Conservation (phyloP, 2,329 filamentous ascomycete genomes). For the Reticulascus tulasneorum region DNA sequence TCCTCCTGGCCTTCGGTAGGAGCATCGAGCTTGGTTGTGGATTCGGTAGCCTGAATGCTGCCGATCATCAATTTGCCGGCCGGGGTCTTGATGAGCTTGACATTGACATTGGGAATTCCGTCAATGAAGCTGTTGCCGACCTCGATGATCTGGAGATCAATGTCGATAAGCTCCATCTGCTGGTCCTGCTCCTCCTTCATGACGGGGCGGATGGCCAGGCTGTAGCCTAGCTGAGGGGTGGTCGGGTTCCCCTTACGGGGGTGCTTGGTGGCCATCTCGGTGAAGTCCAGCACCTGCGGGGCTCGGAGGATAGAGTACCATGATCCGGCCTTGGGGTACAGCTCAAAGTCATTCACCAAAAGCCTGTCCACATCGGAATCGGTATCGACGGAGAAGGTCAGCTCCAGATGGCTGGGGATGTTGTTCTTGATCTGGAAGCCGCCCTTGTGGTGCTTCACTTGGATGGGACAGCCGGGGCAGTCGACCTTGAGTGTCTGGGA, state of each 20-base stretch:
- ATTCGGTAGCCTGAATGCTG: slow-evolving; percentile 35
- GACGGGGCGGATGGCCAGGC: slow-evolving; percentile 36
- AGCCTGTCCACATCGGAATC: slow-evolving; percentile 40
- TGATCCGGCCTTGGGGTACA: slow-evolving; percentile 53
- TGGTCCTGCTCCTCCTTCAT: slow-evolving; percentile 48
- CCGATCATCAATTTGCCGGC: slow-evolving; percentile 52
- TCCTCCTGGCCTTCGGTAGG: slow-evolving; percentile 19
- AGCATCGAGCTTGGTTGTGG: slow-evolving; percentile 5
- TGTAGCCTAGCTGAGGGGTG: slow-evolving; percentile 44
- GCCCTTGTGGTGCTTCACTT: slow-evolving; percentile 21
- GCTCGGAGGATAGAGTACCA: slow-evolving; percentile 41
- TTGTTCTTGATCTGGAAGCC: slow-evolving; percentile 18
- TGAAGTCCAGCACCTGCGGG: slow-evolving; percentile 35
- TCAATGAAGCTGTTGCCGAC: slow-evolving; percentile 54
- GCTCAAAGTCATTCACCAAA: slow-evolving; percentile 55
- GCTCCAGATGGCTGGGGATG: slow-evolving; percentile 37
- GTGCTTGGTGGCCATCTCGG: slow-evolving; percentile 21
- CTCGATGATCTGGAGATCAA: slow-evolving; percentile 57
- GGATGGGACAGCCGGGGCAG: slow-evolving; percentile 51
- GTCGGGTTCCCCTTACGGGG: slow-evolving; percentile 25
- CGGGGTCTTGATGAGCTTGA: slow-evolving; percentile 59
- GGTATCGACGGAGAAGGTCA: slow-evolving; percentile 52
- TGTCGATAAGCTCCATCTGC: slow-evolving; percentile 45
- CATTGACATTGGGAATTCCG: slow-evolving; percentile 50
- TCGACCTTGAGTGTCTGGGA: slow-evolving; percentile 42